Percentiles rank a stretch among this genome's conserved stretches.
phyloP scores from a whole-genome alignment of 805 yeast species.

The Pichia nakasei region DNA sequence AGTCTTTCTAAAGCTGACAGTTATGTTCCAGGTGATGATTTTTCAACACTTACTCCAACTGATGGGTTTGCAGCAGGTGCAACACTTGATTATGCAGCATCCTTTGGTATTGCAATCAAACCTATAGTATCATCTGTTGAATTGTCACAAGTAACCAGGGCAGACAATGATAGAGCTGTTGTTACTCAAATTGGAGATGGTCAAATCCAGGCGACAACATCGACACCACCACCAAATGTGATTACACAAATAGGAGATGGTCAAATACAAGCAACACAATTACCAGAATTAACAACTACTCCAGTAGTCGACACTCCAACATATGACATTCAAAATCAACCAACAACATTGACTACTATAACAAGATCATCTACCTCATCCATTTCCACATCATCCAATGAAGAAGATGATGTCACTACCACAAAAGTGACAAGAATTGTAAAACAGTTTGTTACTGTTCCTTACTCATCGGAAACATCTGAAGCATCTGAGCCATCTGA shows the following conservation, averaged over 20 bases:
- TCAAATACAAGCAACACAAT: constrained; percentile 26
- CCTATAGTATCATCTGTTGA: constrained; percentile 34
- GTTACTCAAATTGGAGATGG: constrained; percentile 44
- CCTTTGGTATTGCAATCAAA: constrained; percentile 63
- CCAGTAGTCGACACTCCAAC: neutral
- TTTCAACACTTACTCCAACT: constrained; percentile 61
- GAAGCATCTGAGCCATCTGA: too few relatives aligned
- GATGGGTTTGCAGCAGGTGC: constrained; percentile 43
- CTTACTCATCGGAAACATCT: neutral
- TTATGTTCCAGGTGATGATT: constrained; percentile 36
- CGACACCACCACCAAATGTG: constrained; percentile 10
- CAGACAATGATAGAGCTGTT: constrained; percentile 17
- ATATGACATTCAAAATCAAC: neutral
- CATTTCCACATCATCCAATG: neutral
- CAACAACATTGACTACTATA: neutral
- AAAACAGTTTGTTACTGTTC: constrained; percentile 5
- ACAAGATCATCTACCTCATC: constrained; percentile 1
- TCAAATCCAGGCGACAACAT: constrained; percentile 25
- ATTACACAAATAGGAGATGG: constrained; percentile 44
- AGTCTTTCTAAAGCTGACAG: constrained; percentile 1
- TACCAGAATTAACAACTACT: neutral
- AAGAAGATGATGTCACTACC: neutral
- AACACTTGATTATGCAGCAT: constrained; percentile 42
- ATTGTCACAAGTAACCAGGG: constrained; percentile 14
- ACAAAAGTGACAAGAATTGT: constrained; percentile 12